Conservation (phyloP, 2,329 filamentous ascomycete genomes). For the Arthrobotrys conoides region DNA sequence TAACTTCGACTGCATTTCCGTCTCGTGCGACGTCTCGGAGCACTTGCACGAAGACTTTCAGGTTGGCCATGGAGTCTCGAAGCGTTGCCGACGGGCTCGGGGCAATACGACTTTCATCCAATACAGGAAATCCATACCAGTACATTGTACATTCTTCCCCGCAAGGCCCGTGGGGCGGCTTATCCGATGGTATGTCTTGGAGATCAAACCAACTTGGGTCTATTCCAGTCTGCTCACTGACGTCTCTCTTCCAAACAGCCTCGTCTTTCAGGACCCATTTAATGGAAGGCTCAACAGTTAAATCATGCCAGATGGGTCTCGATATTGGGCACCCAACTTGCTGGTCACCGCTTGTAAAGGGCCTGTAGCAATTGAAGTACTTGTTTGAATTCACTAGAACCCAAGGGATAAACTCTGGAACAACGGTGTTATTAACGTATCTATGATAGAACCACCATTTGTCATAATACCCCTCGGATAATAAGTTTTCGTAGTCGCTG, state of each 20-base stretch:
- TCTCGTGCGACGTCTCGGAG: conserved; percentile 9
- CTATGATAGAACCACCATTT: conserved; percentile 15
- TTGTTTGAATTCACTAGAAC: neutral
- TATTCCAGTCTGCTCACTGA: conserved; percentile 12
- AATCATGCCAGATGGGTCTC: neutral
- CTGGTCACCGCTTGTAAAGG: neutral
- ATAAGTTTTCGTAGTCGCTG: neutral
- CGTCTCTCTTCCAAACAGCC: conserved; percentile 8
- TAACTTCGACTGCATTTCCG: conserved; percentile 3
- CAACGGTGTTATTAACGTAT: conserved; percentile 5
- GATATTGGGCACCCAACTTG: neutral
- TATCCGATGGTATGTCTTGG: conserved; percentile 6
- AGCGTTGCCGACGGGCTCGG: conserved; percentile 20
- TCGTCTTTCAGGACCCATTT: conserved; percentile 22
- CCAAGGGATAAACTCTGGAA: conserved; percentile 19
- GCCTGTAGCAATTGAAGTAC: conserved; percentile 21
- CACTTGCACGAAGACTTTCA: neutral
- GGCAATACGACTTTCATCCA: conserved; percentile 3
- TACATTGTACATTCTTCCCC: neutral
- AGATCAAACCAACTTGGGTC: conserved; percentile 15
- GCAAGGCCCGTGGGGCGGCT: neutral
- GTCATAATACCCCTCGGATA: conserved; percentile 6
- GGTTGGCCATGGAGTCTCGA: conserved; percentile 7
- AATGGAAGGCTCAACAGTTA: neutral
- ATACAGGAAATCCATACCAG: conserved; percentile 5